Percentiles rank a stretch among this genome's conserved stretches.
These are phyloP conservation scores for Lentinula edodes DNA, from an alignment of 768 basidiomycete genomes.

Conservation along the genomic window DNA sequence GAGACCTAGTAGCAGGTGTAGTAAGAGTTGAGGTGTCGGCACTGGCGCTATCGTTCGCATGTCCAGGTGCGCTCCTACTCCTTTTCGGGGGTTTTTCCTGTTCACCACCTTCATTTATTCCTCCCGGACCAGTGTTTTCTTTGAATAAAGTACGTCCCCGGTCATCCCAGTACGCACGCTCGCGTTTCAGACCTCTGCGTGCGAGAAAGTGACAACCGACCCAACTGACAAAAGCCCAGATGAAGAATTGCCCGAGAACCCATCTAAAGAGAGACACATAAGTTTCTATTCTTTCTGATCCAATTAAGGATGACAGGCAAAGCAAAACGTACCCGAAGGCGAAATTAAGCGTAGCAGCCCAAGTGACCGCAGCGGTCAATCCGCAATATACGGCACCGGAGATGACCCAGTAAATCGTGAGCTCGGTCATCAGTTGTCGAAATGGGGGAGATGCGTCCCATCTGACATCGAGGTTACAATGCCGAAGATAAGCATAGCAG, in stretches of 20 bases:
- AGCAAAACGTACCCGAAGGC: constrained; percentile 17
- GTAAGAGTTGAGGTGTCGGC: not conserved
- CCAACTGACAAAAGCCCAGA: constrained; percentile 18
- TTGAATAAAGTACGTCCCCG: not conserved
- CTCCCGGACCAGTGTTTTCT: not conserved
- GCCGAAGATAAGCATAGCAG: not conserved
- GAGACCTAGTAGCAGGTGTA: not conserved
- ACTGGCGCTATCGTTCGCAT: not conserved
- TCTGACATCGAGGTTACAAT: constrained; percentile 5
- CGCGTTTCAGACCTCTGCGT: constrained; percentile 15
- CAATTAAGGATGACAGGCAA: too few species aligned
- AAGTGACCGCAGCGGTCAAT: constrained; percentile 24
- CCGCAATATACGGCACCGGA: constrained; percentile 19
- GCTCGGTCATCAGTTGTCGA: constrained; percentile 18
- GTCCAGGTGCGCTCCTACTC: not conserved
- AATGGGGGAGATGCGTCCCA: constrained; percentile 22
- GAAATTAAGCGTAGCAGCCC: constrained; percentile 19
- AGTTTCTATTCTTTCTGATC: too few species aligned
- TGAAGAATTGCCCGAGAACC: constrained; percentile 23
- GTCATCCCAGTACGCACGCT: constrained; percentile 13
- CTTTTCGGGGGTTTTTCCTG: not conserved
- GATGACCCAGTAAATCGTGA: constrained; percentile 22
- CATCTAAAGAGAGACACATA: constrained; percentile 11
- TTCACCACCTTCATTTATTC: not conserved
- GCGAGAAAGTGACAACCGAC: constrained; percentile 14